phyloP scores from a whole-genome alignment of 2,329 filamentous ascomycete species.

The Blastomyces gilchristii region DNA sequence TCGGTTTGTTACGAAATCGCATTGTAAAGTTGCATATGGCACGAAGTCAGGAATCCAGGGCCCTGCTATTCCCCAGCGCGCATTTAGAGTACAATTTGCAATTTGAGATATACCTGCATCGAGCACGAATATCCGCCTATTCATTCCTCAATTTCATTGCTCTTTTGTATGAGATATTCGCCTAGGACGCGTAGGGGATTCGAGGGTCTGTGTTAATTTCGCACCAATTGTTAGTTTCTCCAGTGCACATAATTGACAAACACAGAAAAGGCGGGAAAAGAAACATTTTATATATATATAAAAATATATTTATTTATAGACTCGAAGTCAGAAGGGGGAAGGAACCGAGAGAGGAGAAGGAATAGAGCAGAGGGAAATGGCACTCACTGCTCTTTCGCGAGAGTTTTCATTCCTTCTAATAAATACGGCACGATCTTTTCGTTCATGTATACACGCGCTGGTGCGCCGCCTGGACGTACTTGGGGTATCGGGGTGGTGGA shows the following conservation, averaged over 20 bases:
- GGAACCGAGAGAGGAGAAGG: not conserved
- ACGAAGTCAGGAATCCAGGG: not conserved
- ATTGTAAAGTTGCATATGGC: not conserved
- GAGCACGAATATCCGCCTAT: not conserved
- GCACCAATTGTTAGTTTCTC: not conserved
- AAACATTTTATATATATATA: too few species aligned
- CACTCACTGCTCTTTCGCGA: conserved; percentile 61
- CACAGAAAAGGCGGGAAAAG: not conserved
- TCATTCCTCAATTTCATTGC: conserved; percentile 50
- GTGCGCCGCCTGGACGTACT: conserved; percentile 55
- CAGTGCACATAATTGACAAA: not conserved
- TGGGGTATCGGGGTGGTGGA: conserved; percentile 9
- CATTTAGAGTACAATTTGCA: not conserved
- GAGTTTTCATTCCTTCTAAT: conserved; percentile 63
- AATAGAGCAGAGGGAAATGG: not conserved
- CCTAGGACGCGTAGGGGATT: conserved; percentile 60
- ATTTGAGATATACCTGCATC: not conserved
- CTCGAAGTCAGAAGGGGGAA: not conserved
- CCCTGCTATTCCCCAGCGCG: not conserved
- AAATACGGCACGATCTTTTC: conserved; percentile 57
- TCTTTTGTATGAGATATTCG: conserved; percentile 59
- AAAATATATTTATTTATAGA: too few species aligned
- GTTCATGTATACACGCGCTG: conserved; percentile 61
- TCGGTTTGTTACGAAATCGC: not conserved
- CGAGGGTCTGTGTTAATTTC: conserved; percentile 41